Percentiles rank a stretch among this genome's conserved stretches.
phyloP scores from a whole-genome alignment of 441 rosid genomes.

The Flueggea neowawraea region DNA sequence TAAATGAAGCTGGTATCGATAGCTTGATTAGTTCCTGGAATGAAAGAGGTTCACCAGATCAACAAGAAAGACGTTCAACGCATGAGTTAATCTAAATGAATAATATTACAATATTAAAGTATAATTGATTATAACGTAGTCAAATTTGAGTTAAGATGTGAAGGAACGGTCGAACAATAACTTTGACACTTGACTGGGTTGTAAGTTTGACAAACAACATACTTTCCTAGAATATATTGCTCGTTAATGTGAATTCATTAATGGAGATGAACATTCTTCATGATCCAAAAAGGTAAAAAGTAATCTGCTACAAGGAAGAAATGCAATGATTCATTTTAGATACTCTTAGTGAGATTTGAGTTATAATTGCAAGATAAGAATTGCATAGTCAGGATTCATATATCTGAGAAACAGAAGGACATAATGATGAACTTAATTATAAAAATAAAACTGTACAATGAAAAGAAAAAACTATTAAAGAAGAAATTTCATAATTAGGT shows the following conservation, averaged over 20 bases:
- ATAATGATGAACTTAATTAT: slow-evolving; percentile 4
- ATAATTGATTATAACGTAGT: too few species aligned
- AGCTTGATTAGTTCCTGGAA: too few species aligned
- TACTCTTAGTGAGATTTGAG: slow-evolving; percentile 3
- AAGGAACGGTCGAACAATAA: neutral
- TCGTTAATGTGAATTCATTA: slow-evolving; percentile 5
- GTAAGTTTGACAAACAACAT: neutral
- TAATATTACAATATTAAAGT: too few species aligned
- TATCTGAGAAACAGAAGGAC: slow-evolving; percentile 11
- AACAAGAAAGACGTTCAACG: too few species aligned
- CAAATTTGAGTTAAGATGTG: too few species aligned
- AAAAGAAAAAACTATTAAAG: too few species aligned
- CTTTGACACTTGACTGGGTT: neutral
- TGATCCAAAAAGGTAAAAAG: neutral
- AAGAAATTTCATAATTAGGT: too few species aligned
- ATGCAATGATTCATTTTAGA: slow-evolving; percentile 15
- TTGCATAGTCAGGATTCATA: slow-evolving; percentile 8
- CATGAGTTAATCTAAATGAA: too few species aligned
- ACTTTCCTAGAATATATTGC: neutral
- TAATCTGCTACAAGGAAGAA: slow-evolving; percentile 8
- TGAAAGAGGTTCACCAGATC: too few species aligned
- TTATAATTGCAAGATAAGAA: slow-evolving; percentile 3
- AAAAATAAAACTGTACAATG: too few species aligned
- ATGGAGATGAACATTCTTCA: neutral
- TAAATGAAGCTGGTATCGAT: too few species aligned